These are phyloP conservation scores for Colletotrichum brevisporum DNA, from an alignment of 2,329 filamentous ascomycete genomes.

Conservation along the genomic window DNA sequence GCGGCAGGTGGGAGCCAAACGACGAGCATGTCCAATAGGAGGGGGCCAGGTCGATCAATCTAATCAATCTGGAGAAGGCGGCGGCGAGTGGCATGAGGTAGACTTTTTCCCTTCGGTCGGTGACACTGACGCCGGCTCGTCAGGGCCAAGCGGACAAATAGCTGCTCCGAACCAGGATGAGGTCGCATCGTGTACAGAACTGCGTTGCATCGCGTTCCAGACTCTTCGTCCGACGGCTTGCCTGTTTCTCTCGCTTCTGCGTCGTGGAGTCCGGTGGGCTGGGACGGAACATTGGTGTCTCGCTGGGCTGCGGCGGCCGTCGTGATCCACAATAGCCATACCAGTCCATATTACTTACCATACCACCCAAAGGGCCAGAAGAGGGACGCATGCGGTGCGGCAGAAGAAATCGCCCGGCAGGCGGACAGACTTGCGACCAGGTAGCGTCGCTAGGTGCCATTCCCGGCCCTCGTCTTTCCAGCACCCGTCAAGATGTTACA, in stretches of 20 bases:
- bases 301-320: constrained; percentile 13
- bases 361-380: neutral
- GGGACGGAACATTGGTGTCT: constrained; percentile 12
- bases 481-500: neutral
- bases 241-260: constrained; percentile 25
- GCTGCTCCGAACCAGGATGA: constrained; percentile 35
- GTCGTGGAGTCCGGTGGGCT: constrained; percentile 1
- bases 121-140: constrained; percentile 21
- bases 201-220: constrained; percentile 30
- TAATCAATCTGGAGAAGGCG: constrained; percentile 41
- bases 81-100: constrained; percentile 33
- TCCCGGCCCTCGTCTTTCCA: constrained; percentile 2
- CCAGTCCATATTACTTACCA: neutral
- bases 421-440: constrained; percentile 8
- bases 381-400: constrained; percentile 24
- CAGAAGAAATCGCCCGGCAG: constrained; percentile 14
- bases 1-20: constrained; percentile 4
- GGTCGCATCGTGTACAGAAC: constrained; percentile 20
- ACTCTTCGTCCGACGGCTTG: constrained; percentile 14
- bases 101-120: constrained; percentile 25
- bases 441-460: constrained; percentile 5
- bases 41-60: constrained; percentile 20
- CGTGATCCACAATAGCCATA: constrained; percentile 17
- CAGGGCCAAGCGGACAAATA: constrained; percentile 24
- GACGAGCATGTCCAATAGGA: constrained; percentile 19